These are phyloP conservation scores for Gynochthodes officinalis DNA, from an alignment of 257 asterid genomes.

Conservation along the genomic window DNA sequence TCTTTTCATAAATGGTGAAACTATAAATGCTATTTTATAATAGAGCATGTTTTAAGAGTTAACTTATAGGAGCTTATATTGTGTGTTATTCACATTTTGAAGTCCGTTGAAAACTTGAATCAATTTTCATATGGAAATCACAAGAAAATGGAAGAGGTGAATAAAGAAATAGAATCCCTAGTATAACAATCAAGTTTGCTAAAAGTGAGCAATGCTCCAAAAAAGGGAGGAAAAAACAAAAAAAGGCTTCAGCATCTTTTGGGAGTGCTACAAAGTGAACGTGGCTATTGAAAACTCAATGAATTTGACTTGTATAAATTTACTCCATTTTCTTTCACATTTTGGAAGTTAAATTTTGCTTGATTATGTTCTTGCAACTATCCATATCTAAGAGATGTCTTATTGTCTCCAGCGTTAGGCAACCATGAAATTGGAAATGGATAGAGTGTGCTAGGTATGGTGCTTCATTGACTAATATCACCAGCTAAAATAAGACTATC, in stretches of 20 bases:
- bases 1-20: too few relatives aligned
- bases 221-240: too few relatives aligned
- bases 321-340: not conserved
- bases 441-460: slow-evolving; percentile 96
- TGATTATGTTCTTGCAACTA: slow-evolving; percentile 2
- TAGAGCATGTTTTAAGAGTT: too few relatives aligned
- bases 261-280: not conserved
- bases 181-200: not conserved
- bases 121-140: not conserved
- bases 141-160: not conserved
- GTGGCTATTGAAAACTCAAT: not conserved
- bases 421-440: slow-evolving; percentile 95
- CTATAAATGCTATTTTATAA: not conserved
- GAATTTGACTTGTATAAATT: not conserved
- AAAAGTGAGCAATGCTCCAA: too few relatives aligned
- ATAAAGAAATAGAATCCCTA: not conserved
- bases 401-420: slow-evolving; percentile 38
- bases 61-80: too few relatives aligned
- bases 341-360: not conserved
- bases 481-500: slow-evolving; percentile 39
- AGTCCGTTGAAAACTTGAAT: too few relatives aligned
- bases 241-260: too few relatives aligned
- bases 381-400: slow-evolving; percentile 6
- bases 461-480: slow-evolving; percentile 34
- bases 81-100: too few relatives aligned